Evolutionary conservation across 805 yeast genomes (phyloP), one percentile per base, ranked within the genome.

Genomic region (Kluyveromyces starmeri): DNA sequence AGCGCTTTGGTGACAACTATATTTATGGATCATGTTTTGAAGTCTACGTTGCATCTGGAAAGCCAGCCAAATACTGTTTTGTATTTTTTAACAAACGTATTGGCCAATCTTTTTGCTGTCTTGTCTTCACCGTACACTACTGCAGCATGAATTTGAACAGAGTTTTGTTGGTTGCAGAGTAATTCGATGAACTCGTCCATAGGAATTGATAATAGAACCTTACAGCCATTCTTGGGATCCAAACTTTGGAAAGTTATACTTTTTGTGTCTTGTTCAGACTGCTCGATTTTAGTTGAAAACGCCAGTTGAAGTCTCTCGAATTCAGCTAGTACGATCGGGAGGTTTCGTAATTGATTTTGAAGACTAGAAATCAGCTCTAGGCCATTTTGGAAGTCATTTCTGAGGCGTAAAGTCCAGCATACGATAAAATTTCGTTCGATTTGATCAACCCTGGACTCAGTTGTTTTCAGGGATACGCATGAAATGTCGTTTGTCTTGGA

Each of bases 51-150:
- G n/a, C 33, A 30, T 8, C 22, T 30, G 7, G 26, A 20, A 4
- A 49, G 31, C 52, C 52, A 50, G 4, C 50, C 46, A 3, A 50
- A 25, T 10, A 42, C 22, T 14, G 38, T 46, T 6, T 33, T 30
- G 2, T 42, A 28, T 13, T 42, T 48, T 7, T 28, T 35, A 2
- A 38, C 17, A 9, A 50, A 28, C 12, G 38, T 35, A 1, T 35
- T 13, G 5, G 41, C 19, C 10, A 42, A 25, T 7, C 35, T 31
- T n/a, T 32, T 27, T 10, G 30, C 34, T 12, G 42, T 27, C 7
- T 20, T 20, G 2, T 32, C 23, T 12, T 37, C 35, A 9, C 38
- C 43, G 9, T 34, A 34, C 2, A 32, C 7, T n/a, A 40, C 27
- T 10, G 37, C 31, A n/a, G 42, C 48, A 4, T 20, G 11, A 4